Evolutionary conservation across 345 rosid species (phyloP).

Genomic region (Eucalyptus sideroxylon): DNA sequence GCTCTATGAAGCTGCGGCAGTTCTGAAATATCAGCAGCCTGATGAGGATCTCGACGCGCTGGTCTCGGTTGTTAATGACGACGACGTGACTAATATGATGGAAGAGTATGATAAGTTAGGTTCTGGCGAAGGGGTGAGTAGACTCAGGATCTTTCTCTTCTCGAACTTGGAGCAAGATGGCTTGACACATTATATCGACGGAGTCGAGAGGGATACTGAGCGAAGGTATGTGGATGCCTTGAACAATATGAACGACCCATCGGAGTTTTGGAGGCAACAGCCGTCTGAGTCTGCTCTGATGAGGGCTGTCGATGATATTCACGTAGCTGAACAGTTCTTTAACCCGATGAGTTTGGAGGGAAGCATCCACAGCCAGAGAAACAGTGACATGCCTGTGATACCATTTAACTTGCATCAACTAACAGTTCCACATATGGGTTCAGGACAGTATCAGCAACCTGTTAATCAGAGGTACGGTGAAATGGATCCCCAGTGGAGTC

Average conservation of each 20-base stretch:
- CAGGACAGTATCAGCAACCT: conserved; percentile 27
- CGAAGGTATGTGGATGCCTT: conserved; percentile 93
- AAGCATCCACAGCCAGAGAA: conserved; percentile 47
- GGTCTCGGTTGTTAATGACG: conserved; percentile 92
- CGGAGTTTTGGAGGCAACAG: conserved; percentile 48
- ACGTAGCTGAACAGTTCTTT: conserved; percentile 20
- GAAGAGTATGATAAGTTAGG: conserved; percentile 96
- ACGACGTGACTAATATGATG: conserved; percentile 93
- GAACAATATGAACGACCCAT: conserved; percentile 68
- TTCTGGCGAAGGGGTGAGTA: conserved; percentile 79
- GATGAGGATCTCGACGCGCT: conserved; percentile 99
- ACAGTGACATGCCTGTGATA: conserved; percentile 31
- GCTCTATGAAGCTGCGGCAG: conserved; percentile 63
- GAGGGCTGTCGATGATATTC: conserved; percentile 9
- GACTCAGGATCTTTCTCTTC: conserved; percentile 90
- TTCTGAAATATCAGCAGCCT: conserved; percentile 93
- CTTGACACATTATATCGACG: conserved; percentile 48
- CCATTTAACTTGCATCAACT: conserved; percentile 51
- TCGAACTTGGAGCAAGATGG: conserved; percentile 61
- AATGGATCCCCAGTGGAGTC: conserved; percentile 65
- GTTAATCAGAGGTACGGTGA: conserved; percentile 61
- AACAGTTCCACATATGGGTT: conserved; percentile 26
- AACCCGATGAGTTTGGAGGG: conserved; percentile 44
- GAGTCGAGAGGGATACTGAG: conserved; percentile 79
- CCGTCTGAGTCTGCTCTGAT: conserved; percentile 32